Evolutionary conservation across 305 asterid genomes (phyloP).

Genomic region (Fraxinus nigra): DNA sequence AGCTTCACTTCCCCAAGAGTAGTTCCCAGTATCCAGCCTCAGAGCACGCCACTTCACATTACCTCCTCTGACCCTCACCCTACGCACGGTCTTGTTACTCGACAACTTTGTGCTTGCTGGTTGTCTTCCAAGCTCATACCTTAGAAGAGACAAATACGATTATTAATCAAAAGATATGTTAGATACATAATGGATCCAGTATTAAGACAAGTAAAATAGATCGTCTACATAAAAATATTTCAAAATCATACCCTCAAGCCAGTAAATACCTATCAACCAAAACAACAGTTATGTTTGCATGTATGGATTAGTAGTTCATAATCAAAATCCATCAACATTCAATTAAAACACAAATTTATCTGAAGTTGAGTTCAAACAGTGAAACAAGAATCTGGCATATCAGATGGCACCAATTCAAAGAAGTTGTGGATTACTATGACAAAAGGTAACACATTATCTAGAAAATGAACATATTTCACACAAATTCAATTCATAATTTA

Average conservation of each 20-base stretch:
- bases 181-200: not conserved
- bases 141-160: not conserved
- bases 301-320: not conserved
- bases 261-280: not conserved
- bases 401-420: not conserved
- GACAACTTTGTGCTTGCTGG: constrained; percentile 31
- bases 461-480: not conserved
- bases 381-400: not conserved
- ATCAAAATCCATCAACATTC: not conserved
- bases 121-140: constrained; percentile 37
- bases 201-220: not conserved
- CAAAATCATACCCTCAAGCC: not conserved
- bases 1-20: constrained; percentile 37
- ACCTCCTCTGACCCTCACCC: constrained; percentile 36
- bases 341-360: not conserved
- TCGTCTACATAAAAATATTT: not conserved
- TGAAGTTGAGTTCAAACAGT: not conserved
- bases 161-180: not conserved
- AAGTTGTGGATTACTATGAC: not conserved
- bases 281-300: not conserved
- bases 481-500: not conserved
- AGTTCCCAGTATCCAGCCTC: constrained; percentile 38
- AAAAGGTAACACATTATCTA: not conserved
- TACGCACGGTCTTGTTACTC: constrained; percentile 30
- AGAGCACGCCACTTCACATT: constrained; percentile 38